Evolutionary conservation across 768 basidiomycete species (phyloP).

Genomic region (Serendipita vermifera): DNA sequence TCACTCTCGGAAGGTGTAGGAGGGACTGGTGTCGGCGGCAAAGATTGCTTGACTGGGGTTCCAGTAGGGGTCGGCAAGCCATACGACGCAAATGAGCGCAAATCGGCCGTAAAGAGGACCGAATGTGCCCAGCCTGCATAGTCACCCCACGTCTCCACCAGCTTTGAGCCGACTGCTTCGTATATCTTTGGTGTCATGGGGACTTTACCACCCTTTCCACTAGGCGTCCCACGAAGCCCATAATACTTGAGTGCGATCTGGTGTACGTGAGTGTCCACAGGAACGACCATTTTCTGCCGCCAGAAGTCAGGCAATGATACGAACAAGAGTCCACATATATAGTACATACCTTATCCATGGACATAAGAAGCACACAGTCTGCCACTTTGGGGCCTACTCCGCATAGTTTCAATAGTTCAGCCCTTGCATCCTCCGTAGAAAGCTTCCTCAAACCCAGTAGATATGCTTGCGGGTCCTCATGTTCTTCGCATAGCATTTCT

Average conservation of each 20-base stretch:
- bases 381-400: conserved; percentile 97
- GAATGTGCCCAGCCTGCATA: conserved; percentile 82
- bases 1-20: background rate
- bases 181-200: conserved; percentile 66
- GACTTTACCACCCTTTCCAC: conserved; percentile 18
- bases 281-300: conserved; percentile 74
- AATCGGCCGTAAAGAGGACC: conserved; percentile 61
- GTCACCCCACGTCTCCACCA: conserved; percentile 60
- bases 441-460: conserved; percentile 38
- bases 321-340: too few relatives aligned
- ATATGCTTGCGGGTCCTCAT: conserved; percentile 52
- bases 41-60: background rate
- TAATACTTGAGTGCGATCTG: conserved; percentile 79
- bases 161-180: conserved; percentile 49
- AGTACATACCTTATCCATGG: conserved; percentile 61
- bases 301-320: conserved; percentile 3
- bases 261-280: conserved; percentile 91
- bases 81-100: conserved; percentile 52
- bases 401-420: conserved; percentile 63
- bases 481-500: conserved; percentile 53
- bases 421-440: conserved; percentile 48
- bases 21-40: background rate
- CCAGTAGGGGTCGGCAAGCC: conserved; percentile 28
- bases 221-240: conserved; percentile 45
- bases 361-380: conserved; percentile 89